phyloP scores from a whole-genome alignment of 108 stramenopile species.

The Licmophora abbreviata region DNA sequence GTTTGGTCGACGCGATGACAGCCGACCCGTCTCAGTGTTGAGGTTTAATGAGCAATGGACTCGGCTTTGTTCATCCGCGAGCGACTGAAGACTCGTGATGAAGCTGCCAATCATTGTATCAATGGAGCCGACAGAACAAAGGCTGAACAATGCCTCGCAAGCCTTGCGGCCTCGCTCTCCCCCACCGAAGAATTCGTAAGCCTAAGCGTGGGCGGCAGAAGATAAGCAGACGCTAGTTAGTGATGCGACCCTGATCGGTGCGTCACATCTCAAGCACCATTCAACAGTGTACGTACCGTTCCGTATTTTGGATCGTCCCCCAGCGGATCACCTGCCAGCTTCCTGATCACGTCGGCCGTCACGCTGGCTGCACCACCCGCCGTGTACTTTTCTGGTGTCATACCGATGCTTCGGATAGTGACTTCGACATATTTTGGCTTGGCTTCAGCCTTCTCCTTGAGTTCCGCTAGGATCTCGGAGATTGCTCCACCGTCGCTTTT shows the following conservation, averaged over 20 bases:
- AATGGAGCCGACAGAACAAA: conserved; percentile 85
- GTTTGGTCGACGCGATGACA: conserved; percentile 93
- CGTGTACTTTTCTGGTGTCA: conserved; percentile 82
- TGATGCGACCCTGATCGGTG: background rate
- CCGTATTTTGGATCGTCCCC: conserved; percentile 87
- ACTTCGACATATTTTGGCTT: conserved; percentile 78
- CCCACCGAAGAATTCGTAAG: conserved; percentile 80
- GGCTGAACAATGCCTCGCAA: conserved; percentile 85
- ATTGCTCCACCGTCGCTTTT: conserved; percentile 32
- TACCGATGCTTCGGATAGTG: conserved; percentile 67
- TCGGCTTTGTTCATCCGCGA: conserved; percentile 84
- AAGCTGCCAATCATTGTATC: conserved; percentile 96
- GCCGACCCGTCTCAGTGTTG: conserved; percentile 98
- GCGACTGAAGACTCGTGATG: conserved; percentile 75
- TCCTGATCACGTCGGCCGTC: conserved; percentile 75
- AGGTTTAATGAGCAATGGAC: conserved; percentile 97
- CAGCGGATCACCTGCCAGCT: conserved; percentile 83
- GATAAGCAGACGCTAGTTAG: background rate
- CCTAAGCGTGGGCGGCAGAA: conserved; percentile 19
- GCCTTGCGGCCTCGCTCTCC: conserved; percentile 82
- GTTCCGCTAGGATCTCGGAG: conserved; percentile 35
- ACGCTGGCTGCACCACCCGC: conserved; percentile 82
- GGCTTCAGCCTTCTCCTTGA: conserved; percentile 42
- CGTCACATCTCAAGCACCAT: conserved; percentile 7
- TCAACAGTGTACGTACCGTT: conserved; percentile 22